Evolutionary conservation across 2,329 filamentous ascomycete genomes (phyloP).

Genomic region (Talaromyces albobiverticillius): DNA sequence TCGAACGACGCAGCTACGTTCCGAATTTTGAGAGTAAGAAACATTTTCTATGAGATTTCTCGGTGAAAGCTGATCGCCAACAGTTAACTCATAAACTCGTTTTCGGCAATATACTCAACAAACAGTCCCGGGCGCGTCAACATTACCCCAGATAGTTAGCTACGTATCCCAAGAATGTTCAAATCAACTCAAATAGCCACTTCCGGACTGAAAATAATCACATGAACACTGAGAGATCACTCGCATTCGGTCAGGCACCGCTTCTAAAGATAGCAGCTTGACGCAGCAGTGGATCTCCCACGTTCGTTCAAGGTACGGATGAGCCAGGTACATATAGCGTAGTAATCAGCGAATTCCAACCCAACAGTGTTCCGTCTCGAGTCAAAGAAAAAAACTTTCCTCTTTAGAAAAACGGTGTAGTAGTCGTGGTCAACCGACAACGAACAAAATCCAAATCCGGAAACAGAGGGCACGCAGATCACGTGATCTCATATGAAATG

Average conservation of each 20-base stretch:
- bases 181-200: not conserved
- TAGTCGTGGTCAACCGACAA: not conserved
- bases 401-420: not conserved
- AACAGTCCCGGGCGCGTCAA: too few relatives aligned
- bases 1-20: too few relatives aligned
- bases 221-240: not conserved
- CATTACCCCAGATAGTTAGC: too few relatives aligned
- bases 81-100: too few relatives aligned
- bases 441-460: not conserved
- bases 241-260: slow-evolving; percentile 1
- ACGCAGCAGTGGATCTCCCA: too few relatives aligned
- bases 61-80: too few relatives aligned
- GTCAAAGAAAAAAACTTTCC: too few relatives aligned
- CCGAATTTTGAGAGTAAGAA: too few relatives aligned
- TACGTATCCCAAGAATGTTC: not conserved
- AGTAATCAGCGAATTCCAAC: not conserved
- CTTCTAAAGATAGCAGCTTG: slow-evolving; percentile 7
- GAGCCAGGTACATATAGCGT: not conserved
- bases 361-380: slow-evolving; percentile 1
- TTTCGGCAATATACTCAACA: not conserved
- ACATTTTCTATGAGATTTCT: too few relatives aligned
- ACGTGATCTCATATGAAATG: not conserved
- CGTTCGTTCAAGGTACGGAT: too few relatives aligned
- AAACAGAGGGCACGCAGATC: not conserved
- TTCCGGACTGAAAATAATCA: not conserved